Conservation (phyloP, 1,284 basidiomycete species). For the Malassezia psittaci region DNA sequence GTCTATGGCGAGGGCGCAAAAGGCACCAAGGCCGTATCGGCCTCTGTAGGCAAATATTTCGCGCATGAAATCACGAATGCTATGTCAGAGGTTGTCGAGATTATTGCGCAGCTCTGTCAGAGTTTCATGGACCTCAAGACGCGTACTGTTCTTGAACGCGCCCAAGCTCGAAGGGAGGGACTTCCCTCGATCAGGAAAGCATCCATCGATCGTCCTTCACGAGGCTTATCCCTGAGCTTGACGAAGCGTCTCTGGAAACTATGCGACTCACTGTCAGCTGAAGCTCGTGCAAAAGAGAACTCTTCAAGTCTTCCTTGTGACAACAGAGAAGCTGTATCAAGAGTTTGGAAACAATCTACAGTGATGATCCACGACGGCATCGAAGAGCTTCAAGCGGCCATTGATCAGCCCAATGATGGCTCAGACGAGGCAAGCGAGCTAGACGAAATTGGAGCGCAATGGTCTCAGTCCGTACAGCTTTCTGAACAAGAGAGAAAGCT, state of each 20-base stretch:
- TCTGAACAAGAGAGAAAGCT: not conserved
- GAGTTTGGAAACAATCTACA: constrained; percentile 25
- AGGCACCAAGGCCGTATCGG: constrained; percentile 20
- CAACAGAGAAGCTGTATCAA: constrained; percentile 27
- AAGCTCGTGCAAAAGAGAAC: not conserved
- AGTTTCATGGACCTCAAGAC: constrained; percentile 30
- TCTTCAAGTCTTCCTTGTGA: constrained; percentile 22
- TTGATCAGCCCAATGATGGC: constrained; percentile 13
- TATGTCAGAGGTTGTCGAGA: constrained; percentile 23
- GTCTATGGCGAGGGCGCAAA: constrained; percentile 25
- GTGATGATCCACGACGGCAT: constrained; percentile 29
- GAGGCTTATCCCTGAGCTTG: constrained; percentile 1
- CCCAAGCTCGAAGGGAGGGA: constrained; percentile 21
- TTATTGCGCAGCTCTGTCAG: constrained; percentile 31
- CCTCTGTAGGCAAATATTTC: constrained; percentile 27
- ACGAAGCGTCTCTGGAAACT: constrained; percentile 13
- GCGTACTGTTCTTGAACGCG: constrained; percentile 22
- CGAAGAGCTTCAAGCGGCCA: constrained; percentile 25
- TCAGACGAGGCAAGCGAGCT: constrained; percentile 17
- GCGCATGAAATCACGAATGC: constrained; percentile 24
- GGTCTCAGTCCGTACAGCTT: not conserved
- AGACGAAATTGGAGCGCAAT: constrained; percentile 6
- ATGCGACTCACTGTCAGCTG: constrained; percentile 5
- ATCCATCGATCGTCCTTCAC: not conserved
- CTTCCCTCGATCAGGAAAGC: not conserved